Base-by-base conservation (phyloP, 345 rosid species). In the Linum lewisii region DNA sequence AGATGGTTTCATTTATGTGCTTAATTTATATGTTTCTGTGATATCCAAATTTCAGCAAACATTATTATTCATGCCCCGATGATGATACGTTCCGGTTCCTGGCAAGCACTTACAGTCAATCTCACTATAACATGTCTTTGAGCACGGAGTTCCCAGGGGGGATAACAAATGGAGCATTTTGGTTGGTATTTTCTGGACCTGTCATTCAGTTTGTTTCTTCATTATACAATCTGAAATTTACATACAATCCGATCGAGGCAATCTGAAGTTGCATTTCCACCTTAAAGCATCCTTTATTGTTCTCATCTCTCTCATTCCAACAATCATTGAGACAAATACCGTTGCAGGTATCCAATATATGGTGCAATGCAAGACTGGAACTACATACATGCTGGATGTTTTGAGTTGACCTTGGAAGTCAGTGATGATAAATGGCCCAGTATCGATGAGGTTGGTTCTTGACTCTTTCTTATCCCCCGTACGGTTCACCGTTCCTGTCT, bases 281-380 rank as follows among this genome's bases (percentile, higher is more conserved):
- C 19, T 26, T 60, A 19, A 45, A 26, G 37, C 49, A 63, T 58
- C 26, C 50, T 37, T 36, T 49, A 24, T 32, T 11, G 15, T n/a
- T 24, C 49, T 47, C 45, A 49, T 47, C 23, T 50, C 19, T 29
- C 18, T 61, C 8, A 7, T 29, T 60, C 34, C 34, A 29, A 5
- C 5, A 29, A 29, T 29, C 4, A 29, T 29, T 29, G 34, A 29
- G 5, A 29, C 34, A 29, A 29, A 29, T 29, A 29, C 34, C 34
- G 34, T 29, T 69, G 52, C 80, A 92, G 98, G 96, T 93, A 89
- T 68, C 99, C 99, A 7, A 82, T 93, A 56, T 93, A 89, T 78
- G 99, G 95, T 56, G 99, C 91, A 71, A 93, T 89, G 99, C 99
- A 93, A 77, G 99, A 89, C 63, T 93, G 97, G 97, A 93, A 93